Evolutionary conservation across 768 basidiomycete genomes (phyloP), one percentile per base, ranked within the genome.

Genomic region (Asterophora lycoperdoides): DNA sequence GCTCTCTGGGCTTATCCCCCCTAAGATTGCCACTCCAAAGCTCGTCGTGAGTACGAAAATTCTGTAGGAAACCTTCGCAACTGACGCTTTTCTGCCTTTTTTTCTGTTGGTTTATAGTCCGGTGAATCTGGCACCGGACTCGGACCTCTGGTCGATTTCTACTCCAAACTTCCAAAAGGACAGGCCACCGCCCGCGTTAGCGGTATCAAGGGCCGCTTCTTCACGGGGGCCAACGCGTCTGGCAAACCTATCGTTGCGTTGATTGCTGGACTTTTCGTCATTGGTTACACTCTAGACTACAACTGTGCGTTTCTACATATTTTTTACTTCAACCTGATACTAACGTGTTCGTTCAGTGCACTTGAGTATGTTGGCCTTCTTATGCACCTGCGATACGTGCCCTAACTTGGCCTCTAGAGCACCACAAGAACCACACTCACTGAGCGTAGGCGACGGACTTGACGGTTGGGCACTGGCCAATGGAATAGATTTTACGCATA

Each of bases 111-210:
- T 23, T 52, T 29, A 49, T 60, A 93, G 92, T 83, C 89, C 46
- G 81, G 89, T 44, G 88, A 85, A 47, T 81, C 87, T 46, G 90
- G 91, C 37, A 81, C 81, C 37, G 83, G 89, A 54, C 86, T 95
- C 45, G 74, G 78, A 49, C 83, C 84, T 28, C 86, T 97, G 63
- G 92, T 96, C 55, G 83, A 91, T 58, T 97, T 96, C 72, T 98
- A 98, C 77, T 93, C 89, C 52, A 94, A 92, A 70, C 81, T 98
- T 42, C 95, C 93, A 56, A 97, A 97, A 68, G 94, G 94, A 39
- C 73, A 81, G 34, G 79, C 83, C 30, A 74, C 89, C 14, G 64
- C 75, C 33, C 71, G 81, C 15, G 72, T 76, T 45, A 70, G 70
- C 46, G 89, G 92, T 17, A 73, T 95, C 61, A 88, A 89, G 68